Base-by-base conservation (phyloP, 1,284 basidiomycete genomes). In the Puccinia brachypodii region DNA sequence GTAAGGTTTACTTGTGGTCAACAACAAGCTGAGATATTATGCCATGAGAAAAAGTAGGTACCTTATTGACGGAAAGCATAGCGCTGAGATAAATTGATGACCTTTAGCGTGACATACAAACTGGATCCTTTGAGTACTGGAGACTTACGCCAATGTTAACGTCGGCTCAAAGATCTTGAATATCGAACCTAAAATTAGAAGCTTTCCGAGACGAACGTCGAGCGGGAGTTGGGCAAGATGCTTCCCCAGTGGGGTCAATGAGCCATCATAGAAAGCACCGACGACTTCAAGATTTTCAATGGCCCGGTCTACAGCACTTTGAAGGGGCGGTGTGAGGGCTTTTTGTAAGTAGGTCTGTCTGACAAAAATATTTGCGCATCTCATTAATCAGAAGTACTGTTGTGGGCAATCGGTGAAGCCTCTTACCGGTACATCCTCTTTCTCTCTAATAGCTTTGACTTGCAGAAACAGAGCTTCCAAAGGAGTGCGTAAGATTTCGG, bases 401-500 rank as follows among this genome's bases (percentile, higher is more conserved):
- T 64, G 16, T 11, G 19, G 50, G n/a, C 13, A 19, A 60, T 64
- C 22, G 84, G 84, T 82, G 25, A 87, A 83, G 83, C n/a, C n/a
- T 87, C 85, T 85, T 79, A 92, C 92, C 87, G 92, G 92, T 50
- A 95, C 92, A 85, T 96, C 92, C 83, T 92, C 91, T 19, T 92
- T 88, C 85, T 93, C 91, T 81, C 92, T 89, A 88, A 92, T 92
- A 6, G 91, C 91, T 87, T 96, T 97, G 66, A 95, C 92, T 22
- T 92, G 91, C 77, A 98, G 88, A 28, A 92, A 91, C 28, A 97
- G 89, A 62, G 90, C 92, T 86, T 97, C 95, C 44, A 98, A 88
- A 2, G 95, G 94, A 22, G 94, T 92, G n/a, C 95, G 90, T 75
- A 92, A 89, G 82, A 98, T 97, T 87, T 98, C 95, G 1, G 95